Evolutionary conservation across 2,329 filamentous ascomycete genomes (phyloP), one percentile per base, ranked within the genome.

Genomic region (Arthrobotrys entomopaga): DNA sequence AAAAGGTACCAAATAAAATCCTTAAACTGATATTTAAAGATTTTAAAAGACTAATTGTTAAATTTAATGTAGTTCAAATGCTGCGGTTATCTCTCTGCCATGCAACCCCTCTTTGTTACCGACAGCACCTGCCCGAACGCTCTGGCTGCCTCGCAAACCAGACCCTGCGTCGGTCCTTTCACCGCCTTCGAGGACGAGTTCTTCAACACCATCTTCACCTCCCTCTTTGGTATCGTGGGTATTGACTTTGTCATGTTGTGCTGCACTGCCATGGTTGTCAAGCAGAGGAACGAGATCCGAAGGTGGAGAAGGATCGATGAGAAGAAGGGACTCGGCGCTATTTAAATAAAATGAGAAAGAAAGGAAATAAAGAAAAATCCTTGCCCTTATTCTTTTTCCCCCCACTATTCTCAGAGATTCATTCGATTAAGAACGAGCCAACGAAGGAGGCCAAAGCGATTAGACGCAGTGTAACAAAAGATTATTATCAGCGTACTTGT

Each of bases 261-360:
- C 65, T 87, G 87, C 77, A 88, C 90, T 11, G 89, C 90, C 29
- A 92, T 92, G 82, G 84, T 95, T 50, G 84, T 92, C 78, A 93
- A 93, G 85, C 89, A 92, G 79, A 88, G 91, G 80, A 91, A 90
- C 82, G 91, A 95, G 83, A 87, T 88, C 79, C 88, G 91, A 81
- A 86, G 91, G 72, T 95, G 92, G 83, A 87, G 88, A 71, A 86
- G 91, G 79, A 93, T 95, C 79, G 91, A 94, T 80, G 88, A 92
- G 85, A 95, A 95, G 87, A 87, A 82, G 76, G 87, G 88, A 60
- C 82, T 83, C 76, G 81, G 84, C 59, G 82, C 84, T 34, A 86
- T 86, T 80, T 59, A 59, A 56, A 56, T 13, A 16, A 22, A 22
- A 2, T 20, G 29, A 22, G n/a, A 19, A 22, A 50, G 46, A 22